phyloP scores from a whole-genome alignment of 139 green algal species.

The Micromonas pusilla region DNA sequence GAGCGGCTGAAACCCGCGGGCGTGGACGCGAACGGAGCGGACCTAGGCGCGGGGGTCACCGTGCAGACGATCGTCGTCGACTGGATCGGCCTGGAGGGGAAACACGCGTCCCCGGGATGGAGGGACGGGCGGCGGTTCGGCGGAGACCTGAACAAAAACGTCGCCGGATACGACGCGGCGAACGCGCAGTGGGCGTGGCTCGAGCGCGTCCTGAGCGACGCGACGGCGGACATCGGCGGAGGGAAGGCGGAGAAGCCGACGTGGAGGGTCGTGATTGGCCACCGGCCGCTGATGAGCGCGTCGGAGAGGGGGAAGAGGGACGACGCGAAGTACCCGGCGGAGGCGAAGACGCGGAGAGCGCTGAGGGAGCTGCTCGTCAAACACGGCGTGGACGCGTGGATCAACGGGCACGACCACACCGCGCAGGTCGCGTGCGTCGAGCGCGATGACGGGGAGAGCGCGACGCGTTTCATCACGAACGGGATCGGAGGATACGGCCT shows the following conservation, averaged over 20 bases:
- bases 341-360: background rate
- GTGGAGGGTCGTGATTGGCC: constrained; percentile 21
- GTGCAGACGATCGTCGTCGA: background rate
- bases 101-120: too few species aligned
- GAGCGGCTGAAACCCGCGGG: background rate
- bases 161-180: background rate
- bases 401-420: constrained; percentile 33
- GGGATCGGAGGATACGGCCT: constrained; percentile 26
- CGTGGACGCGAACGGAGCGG: background rate
- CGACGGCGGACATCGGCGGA: background rate
- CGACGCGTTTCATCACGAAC: constrained; percentile 24
- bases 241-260: background rate
- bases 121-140: too few species aligned
- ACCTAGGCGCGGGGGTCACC: background rate
- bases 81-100: background rate
- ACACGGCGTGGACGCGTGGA: constrained; percentile 7
- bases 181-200: background rate
- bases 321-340: background rate
- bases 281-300: constrained; percentile 10
- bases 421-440: constrained; percentile 4
- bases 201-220: background rate
- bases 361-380: background rate
- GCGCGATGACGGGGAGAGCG: background rate
- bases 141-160: background rate
- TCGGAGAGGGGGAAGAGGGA: background rate